These are phyloP conservation scores for Talaromyces wortmannii DNA, from an alignment of 495 filamentous ascomycete genomes.

Conservation along the genomic window DNA sequence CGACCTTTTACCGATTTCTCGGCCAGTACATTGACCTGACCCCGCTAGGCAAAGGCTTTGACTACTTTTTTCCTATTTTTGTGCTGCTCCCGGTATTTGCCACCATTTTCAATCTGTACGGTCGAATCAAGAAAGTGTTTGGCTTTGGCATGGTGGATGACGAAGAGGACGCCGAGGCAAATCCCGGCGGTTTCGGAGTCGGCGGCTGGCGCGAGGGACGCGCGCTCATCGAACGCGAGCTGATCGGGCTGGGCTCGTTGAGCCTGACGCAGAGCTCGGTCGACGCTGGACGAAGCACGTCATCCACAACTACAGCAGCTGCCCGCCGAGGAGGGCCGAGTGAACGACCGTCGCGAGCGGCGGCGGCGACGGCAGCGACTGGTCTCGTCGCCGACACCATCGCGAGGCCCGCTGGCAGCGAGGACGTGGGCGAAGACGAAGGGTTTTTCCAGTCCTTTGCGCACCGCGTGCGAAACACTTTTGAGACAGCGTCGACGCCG, in stretches of 20 bases:
- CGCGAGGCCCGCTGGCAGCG: constrained; percentile 20
- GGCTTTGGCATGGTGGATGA: constrained; percentile 73
- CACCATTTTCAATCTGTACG: constrained; percentile 81
- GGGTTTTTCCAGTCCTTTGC: constrained; percentile 77
- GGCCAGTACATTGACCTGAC: constrained; percentile 81
- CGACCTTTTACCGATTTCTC: constrained; percentile 81
- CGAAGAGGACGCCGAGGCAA: constrained; percentile 62
- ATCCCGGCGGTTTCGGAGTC: constrained; percentile 58
- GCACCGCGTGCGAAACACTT: constrained; percentile 82
- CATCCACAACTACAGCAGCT: constrained; percentile 16
- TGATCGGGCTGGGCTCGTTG: constrained; percentile 55
- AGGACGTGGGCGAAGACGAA: constrained; percentile 62
- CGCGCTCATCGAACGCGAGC: constrained; percentile 87
- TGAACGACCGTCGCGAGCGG: constrained; percentile 18
- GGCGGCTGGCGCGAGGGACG: constrained; percentile 89
- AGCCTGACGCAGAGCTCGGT: constrained; percentile 30
- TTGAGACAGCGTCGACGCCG: constrained; percentile 77
- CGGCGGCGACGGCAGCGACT: constrained; percentile 12
- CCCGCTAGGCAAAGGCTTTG: constrained; percentile 74
- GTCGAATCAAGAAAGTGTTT: constrained; percentile 64
- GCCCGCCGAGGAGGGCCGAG: constrained; percentile 28
- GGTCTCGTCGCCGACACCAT: constrained; percentile 17
- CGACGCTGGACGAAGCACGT: constrained; percentile 21
- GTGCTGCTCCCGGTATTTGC: constrained; percentile 78
- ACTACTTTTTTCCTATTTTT: constrained; percentile 79